These are phyloP conservation scores for Zarea fungicola DNA, from an alignment of 2,329 filamentous ascomycete species.

Conservation along the genomic window DNA sequence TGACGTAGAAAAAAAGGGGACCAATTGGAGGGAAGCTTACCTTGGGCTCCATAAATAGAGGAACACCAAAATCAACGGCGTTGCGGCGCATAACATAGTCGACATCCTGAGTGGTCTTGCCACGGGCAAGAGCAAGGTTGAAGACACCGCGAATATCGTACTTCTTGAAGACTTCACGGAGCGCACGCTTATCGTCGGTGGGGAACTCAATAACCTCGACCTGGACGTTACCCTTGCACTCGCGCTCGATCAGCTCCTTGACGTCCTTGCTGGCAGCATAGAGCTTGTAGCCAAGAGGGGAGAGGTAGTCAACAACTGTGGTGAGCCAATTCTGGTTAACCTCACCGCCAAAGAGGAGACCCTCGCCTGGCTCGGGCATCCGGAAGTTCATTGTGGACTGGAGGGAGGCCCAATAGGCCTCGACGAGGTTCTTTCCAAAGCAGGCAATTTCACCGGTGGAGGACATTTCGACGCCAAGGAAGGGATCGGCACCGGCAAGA, in stretches of 20 bases:
- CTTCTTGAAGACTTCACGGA: constrained; percentile 93
- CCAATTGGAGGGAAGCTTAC: constrained; percentile 45
- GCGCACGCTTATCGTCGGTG: constrained; percentile 88
- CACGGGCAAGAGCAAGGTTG: constrained; percentile 82
- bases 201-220: constrained; percentile 97
- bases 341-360: constrained; percentile 90
- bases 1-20: neutral
- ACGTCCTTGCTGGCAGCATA: constrained; percentile 78
- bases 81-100: constrained; percentile 99
- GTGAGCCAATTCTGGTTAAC: constrained; percentile 64
- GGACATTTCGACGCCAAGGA: constrained; percentile 96
- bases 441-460: constrained; percentile 97
- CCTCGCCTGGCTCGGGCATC: constrained; percentile 88
- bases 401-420: constrained; percentile 95
- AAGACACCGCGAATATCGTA: constrained; percentile 95
- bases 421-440: constrained; percentile 92
- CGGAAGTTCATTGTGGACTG: constrained; percentile 99
- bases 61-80: constrained; percentile 95
- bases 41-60: constrained; percentile 97
- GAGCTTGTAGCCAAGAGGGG: constrained; percentile 90
- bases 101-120: constrained; percentile 79
- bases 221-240: constrained; percentile 58
- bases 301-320: constrained; percentile 78
- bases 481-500: constrained; percentile 92
- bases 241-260: constrained; percentile 75